phyloP scores from a whole-genome alignment of 2,329 filamentous ascomycete species.

The Hymenoscyphus fraxineus region DNA sequence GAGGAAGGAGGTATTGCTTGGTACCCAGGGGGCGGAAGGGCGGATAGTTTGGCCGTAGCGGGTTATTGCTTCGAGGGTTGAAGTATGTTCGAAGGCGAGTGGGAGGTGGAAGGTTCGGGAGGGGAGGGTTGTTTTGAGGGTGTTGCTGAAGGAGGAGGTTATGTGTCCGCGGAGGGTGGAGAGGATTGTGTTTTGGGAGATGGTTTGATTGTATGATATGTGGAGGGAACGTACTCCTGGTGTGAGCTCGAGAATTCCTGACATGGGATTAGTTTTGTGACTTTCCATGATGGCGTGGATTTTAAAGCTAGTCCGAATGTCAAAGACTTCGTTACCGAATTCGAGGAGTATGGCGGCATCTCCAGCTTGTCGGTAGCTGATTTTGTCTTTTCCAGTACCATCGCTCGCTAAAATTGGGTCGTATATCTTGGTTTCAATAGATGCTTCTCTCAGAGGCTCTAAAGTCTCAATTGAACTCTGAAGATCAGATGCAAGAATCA shows the following conservation, averaged over 20 bases:
- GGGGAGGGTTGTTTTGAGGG: constrained; percentile 37
- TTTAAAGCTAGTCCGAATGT: constrained; percentile 34
- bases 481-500: constrained; percentile 40
- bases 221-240: constrained; percentile 4
- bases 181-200: constrained; percentile 39
- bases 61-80: constrained; percentile 23
- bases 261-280: neutral
- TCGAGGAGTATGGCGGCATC: constrained; percentile 36
- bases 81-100: constrained; percentile 39
- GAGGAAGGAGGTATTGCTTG: constrained; percentile 32
- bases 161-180: neutral
- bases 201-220: constrained; percentile 39
- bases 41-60: constrained; percentile 33
- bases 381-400: constrained; percentile 13
- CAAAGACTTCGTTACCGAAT: constrained; percentile 44
- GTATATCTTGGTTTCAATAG: constrained; percentile 12
- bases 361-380: constrained; percentile 21
- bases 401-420: neutral
- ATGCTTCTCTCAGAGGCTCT: neutral
- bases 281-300: neutral
- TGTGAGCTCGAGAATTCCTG: neutral
- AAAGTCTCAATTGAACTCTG: constrained; percentile 44
- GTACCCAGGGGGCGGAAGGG: constrained; percentile 32
- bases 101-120: constrained; percentile 44
- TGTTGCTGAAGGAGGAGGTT: neutral